A percentile compares a stretch with the other conserved stretches of the same genome.
These are phyloP conservation scores for Annulohypoxylon bovei DNA, from an alignment of 495 filamentous ascomycete species.

Conservation along the genomic window DNA sequence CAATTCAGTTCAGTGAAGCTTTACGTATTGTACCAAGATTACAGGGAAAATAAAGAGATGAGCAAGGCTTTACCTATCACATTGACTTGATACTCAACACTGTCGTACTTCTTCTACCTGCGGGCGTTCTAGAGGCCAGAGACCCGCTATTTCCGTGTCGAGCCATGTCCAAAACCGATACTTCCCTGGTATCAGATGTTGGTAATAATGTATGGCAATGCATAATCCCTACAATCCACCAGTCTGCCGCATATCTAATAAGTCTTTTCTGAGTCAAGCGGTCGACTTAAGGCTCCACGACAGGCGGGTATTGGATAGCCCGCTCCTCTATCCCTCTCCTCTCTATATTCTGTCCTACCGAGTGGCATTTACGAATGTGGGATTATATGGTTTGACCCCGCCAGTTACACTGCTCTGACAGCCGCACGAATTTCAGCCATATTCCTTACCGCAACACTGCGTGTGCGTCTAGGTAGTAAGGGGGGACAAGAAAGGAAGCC, in stretches of 20 bases:
- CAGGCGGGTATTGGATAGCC: conserved; percentile 13
- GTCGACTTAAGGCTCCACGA: conserved; percentile 32
- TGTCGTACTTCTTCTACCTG: neutral
- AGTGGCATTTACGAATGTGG: neutral
- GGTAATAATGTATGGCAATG: conserved; percentile 6
- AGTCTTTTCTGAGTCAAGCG: conserved; percentile 21
- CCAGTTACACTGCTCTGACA: conserved; percentile 19
- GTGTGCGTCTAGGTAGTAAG: conserved; percentile 9
- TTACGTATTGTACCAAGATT: neutral
- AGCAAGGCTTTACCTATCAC: neutral
- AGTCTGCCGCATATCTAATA: conserved; percentile 14
- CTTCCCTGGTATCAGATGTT: neutral
- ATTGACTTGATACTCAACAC: neutral
- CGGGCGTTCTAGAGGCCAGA: conserved; percentile 3
- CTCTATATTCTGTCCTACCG: conserved; percentile 23
- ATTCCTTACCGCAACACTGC: conserved; percentile 16
- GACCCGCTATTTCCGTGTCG: conserved; percentile 23
- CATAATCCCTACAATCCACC: conserved; percentile 8
- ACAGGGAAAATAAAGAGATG: conserved; percentile 3
- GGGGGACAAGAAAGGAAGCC: neutral
- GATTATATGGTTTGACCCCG: conserved; percentile 18
- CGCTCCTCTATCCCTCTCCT: neutral
- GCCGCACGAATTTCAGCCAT: conserved; percentile 5
- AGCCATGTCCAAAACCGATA: conserved; percentile 12
- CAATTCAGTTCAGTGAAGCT: conserved; percentile 2